Conservation (phyloP, 1,284 basidiomycete species). For the Boletellus sp. region DNA sequence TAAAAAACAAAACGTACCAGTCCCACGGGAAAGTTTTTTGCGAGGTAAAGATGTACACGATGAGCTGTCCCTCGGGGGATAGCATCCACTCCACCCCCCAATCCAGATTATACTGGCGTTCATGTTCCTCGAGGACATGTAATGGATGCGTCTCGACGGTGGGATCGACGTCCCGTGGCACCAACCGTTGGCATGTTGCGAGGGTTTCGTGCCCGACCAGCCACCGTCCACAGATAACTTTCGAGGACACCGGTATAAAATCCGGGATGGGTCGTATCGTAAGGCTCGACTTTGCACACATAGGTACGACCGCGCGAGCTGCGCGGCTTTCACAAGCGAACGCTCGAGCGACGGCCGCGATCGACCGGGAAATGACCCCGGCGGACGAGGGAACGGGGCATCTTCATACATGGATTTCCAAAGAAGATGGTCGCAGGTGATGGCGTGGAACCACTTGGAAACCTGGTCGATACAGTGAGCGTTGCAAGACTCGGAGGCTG, state of each 20-base stretch:
- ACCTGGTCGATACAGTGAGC: neutral
- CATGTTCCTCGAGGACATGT: neutral
- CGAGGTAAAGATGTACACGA: neutral
- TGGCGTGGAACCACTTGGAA: neutral
- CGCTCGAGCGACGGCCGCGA: neutral
- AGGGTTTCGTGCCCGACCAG: neutral
- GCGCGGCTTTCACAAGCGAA: neutral
- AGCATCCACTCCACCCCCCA: neutral
- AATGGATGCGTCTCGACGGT: neutral
- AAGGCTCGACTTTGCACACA: neutral
- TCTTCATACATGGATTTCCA: neutral
- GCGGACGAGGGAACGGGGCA: neutral
- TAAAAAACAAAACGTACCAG: neutral
- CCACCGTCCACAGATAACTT: neutral
- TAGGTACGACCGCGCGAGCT: neutral
- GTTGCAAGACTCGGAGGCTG: too few relatives aligned
- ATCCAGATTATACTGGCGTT: neutral
- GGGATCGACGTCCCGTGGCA: neutral
- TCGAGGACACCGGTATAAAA: neutral
- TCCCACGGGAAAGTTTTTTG: neutral
- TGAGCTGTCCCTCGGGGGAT: neutral
- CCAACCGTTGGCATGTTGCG: neutral
- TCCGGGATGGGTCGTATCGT: neutral
- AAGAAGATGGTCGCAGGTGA: neutral
- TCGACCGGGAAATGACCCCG: neutral